phyloP scores from a whole-genome alignment of 257 asterid species.

The Haberlea rhodopensis region DNA sequence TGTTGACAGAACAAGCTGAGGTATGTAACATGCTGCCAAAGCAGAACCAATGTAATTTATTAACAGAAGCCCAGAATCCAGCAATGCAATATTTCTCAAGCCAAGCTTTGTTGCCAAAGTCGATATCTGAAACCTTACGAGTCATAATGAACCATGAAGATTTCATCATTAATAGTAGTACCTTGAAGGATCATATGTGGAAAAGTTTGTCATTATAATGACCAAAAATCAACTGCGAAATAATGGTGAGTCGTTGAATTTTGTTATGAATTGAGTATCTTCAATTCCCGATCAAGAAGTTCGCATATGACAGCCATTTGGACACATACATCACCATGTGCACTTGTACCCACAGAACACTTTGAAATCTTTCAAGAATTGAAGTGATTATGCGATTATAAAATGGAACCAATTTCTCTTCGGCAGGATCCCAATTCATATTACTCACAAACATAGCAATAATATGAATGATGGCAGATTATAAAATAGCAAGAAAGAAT shows the following conservation, averaged over 20 bases:
- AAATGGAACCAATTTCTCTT: too few species aligned
- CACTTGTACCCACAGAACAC: too few species aligned
- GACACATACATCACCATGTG: too few species aligned
- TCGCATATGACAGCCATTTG: too few species aligned
- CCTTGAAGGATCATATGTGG: constrained; percentile 10
- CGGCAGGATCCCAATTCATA: too few species aligned
- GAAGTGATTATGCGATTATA: too few species aligned
- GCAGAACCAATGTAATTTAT: constrained; percentile 77
- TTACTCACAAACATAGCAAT: too few species aligned
- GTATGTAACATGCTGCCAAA: constrained; percentile 74
- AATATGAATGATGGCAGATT: too few species aligned
- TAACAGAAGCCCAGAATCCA: constrained; percentile 82
- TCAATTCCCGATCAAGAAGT: too few species aligned
- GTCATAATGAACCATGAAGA: constrained; percentile 23
- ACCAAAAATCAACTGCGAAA: neutral
- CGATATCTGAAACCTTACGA: constrained; percentile 84
- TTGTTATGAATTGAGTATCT: too few species aligned
- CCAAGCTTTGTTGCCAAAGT: constrained; percentile 97
- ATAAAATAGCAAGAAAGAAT: too few species aligned
- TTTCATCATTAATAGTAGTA: constrained; percentile 21
- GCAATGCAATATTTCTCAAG: constrained; percentile 84
- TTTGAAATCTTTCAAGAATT: too few species aligned
- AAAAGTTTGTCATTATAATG: neutral
- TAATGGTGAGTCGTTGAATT: neutral
- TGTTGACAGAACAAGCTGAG: constrained; percentile 32